Conservation (phyloP, 2,329 filamentous ascomycete genomes). For the Daldinia sp. region DNA sequence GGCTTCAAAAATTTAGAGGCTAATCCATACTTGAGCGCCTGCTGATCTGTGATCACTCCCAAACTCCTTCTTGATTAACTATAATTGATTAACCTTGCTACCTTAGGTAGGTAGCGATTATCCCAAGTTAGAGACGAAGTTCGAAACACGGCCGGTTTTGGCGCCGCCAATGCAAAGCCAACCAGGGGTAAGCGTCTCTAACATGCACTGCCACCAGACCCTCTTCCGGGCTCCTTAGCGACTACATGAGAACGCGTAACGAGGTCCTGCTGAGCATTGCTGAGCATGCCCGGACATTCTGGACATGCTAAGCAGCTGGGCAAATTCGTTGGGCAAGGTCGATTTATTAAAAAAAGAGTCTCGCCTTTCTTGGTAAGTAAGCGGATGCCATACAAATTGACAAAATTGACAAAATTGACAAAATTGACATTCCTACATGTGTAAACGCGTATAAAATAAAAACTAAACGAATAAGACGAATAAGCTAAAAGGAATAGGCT, state of each 20-base stretch:
- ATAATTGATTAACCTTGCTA: not conserved
- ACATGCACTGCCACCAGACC: slow-evolving; percentile 15
- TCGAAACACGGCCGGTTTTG: slow-evolving; percentile 17
- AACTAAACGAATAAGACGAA: not conserved
- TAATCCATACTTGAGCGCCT: not conserved
- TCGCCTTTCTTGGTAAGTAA: slow-evolving; percentile 8
- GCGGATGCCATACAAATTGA: not conserved
- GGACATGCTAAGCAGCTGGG: not conserved
- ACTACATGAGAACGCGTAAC: slow-evolving; percentile 10
- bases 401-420: not conserved
- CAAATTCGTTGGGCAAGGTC: not conserved
- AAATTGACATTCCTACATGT: not conserved
- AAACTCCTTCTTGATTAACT: not conserved
- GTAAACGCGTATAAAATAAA: not conserved
- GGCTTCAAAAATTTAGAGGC: not conserved
- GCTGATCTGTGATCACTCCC: not conserved
- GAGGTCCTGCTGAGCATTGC: not conserved
- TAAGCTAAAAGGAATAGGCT: not conserved
- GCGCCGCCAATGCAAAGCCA: slow-evolving; percentile 12
- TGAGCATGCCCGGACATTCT: not conserved
- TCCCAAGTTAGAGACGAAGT: slow-evolving; percentile 14
- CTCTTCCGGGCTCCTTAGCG: slow-evolving; percentile 1
- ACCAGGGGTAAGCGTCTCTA: slow-evolving; percentile 10
- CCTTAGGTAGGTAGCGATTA: not conserved
- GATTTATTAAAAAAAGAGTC: not conserved